Evolutionary conservation across 768 basidiomycete species (phyloP), one percentile per base, ranked within the genome.

Genomic region (Leccinum broughii): DNA sequence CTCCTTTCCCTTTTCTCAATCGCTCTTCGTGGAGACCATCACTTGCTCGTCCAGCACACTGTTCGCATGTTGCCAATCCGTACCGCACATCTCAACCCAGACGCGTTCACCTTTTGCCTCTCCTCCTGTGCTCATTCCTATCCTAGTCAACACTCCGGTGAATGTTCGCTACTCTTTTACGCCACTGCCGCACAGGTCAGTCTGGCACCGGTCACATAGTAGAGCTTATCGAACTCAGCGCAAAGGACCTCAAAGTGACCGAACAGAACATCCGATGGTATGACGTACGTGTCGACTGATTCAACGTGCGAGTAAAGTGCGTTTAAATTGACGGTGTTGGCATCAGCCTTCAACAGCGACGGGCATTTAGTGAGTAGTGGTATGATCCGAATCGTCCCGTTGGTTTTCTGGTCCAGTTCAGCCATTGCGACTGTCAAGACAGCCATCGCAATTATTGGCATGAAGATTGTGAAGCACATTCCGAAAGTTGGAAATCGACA

Each of bases 21-120:
- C 46, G 70, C 66, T 17, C 22, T 51, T 30, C 68, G 74, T 1
- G 78, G 26, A 28, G 77, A 46, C 62, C 71, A 77, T 4, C 87
- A 92, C 70, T 77, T 92, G 11, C 82, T 86, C 34, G 95, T 95
- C 34, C 89, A 94, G 72, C 93, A 95, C 69, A 95, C 93, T 0
- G 89, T 98, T 55, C 86, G 89, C 64, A 88, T 95, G 83, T 92
- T 93, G 0, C 95, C 95, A 10, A 93, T 93, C 66, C 92, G 93
- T 71, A 97, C 95, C 3, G 95, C 95, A 4, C 87, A 89, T 22
- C 79, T 98, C 49, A 95, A 96, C 66, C 93, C 92, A 11, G 80
- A 88, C 60, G 80, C 76, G 13, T 79, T 85, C 55, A 85, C 85
- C 4, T 95, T 88, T 71, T 96, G 93, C 68, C 79, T 95, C 79